Percentiles rank a stretch among this genome's conserved stretches.
phyloP scores from a whole-genome alignment of 805 yeast genomes.

The Kockiozyma suomiensis region DNA sequence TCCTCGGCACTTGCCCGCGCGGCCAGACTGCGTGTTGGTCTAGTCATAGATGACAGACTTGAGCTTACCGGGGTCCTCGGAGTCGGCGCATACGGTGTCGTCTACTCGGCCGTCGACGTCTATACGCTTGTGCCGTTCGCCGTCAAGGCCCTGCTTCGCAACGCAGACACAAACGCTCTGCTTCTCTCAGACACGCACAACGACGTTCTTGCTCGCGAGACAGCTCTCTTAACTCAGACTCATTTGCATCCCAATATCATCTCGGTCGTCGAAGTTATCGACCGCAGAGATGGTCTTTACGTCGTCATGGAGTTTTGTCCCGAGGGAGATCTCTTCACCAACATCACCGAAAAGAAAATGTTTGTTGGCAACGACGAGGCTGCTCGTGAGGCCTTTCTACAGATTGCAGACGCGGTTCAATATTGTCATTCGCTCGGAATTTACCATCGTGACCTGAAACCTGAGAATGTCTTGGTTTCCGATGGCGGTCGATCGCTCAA shows the following conservation, averaged over 20 bases:
- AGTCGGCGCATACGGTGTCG: slow-evolving; percentile 84
- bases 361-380: slow-evolving; percentile 54
- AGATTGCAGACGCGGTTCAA: slow-evolving; percentile 78
- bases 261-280: slow-evolving; percentile 72
- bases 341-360: slow-evolving; percentile 69
- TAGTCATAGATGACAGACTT: slow-evolving; percentile 31
- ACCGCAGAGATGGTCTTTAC: slow-evolving; percentile 54
- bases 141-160: slow-evolving; percentile 66
- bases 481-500: slow-evolving; percentile 57
- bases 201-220: slow-evolving; percentile 49
- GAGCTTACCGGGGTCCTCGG: slow-evolving; percentile 52
- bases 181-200: slow-evolving; percentile 18
- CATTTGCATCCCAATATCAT: slow-evolving; percentile 79
- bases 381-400: slow-evolving; percentile 64
- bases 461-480: slow-evolving; percentile 83
- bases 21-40: slow-evolving; percentile 34
- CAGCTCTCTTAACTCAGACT: slow-evolving; percentile 70
- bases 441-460: slow-evolving; percentile 93
- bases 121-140: slow-evolving; percentile 59
- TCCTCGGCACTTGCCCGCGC: slow-evolving; percentile 21
- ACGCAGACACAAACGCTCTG: slow-evolving; percentile 18
- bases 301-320: slow-evolving; percentile 84
- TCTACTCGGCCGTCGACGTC: slow-evolving; percentile 66
- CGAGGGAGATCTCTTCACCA: slow-evolving; percentile 83
- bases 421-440: slow-evolving; percentile 82